Conservation (phyloP, 306 rosid genomes). For the Lathyrus sativus region DNA sequence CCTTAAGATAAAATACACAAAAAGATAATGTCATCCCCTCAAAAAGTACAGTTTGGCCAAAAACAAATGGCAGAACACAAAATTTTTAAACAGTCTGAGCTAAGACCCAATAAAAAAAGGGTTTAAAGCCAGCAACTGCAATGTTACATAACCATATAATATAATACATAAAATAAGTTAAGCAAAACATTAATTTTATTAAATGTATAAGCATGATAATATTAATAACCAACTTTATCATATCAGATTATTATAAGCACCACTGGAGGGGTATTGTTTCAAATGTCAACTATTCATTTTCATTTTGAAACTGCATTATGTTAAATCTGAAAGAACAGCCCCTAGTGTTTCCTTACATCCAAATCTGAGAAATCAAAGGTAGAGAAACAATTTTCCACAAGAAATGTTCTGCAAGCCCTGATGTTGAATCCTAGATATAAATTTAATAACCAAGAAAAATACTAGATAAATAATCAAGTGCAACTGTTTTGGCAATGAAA, state of each 20-base stretch:
- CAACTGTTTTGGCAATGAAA: slow-evolving; percentile 19
- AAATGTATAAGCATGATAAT: slow-evolving; percentile 17
- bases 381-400: slow-evolving; percentile 21
- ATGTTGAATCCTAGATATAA: neutral
- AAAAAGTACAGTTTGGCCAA: neutral
- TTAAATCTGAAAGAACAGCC: slow-evolving; percentile 30
- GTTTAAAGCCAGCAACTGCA: slow-evolving; percentile 8
- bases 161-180: slow-evolving; percentile 15
- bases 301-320: slow-evolving; percentile 12
- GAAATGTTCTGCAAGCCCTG: slow-evolving; percentile 21
- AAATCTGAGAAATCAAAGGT: slow-evolving; percentile 19
- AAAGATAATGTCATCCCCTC: neutral
- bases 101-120: neutral
- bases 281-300: neutral
- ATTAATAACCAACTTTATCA: neutral
- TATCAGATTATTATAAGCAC: slow-evolving; percentile 6
- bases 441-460: slow-evolving; percentile 7
- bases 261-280: slow-evolving; percentile 11
- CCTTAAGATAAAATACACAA: slow-evolving; percentile 11
- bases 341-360: slow-evolving; percentile 14
- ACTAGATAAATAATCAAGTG: slow-evolving; percentile 14
- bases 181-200: neutral
- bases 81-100: neutral
- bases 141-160: slow-evolving; percentile 14
- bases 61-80: slow-evolving; percentile 6